Percentiles rank a stretch among this genome's conserved stretches.
Evolutionary conservation across 1,284 basidiomycete genomes (phyloP).

Genomic region (Austroboletus novae-zelandiae): DNA sequence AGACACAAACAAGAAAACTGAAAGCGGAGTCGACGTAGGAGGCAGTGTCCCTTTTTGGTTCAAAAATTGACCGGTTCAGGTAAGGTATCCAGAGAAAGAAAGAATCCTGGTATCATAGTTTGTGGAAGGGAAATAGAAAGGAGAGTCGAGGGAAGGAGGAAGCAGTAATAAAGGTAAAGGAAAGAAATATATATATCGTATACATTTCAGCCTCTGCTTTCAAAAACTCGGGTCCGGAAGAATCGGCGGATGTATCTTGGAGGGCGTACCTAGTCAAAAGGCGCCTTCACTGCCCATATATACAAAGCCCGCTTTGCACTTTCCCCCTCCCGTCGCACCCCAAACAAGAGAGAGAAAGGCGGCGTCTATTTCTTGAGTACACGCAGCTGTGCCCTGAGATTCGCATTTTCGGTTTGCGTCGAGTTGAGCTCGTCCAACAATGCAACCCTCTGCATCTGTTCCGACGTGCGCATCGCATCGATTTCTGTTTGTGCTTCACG

Average conservation of each 20-base stretch:
- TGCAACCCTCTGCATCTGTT: slow-evolving; percentile 68
- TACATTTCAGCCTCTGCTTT: neutral
- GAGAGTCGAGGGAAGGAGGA: neutral
- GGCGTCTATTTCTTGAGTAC: slow-evolving; percentile 41
- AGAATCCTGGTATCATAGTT: slow-evolving; percentile 2
- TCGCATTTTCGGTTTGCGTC: slow-evolving; percentile 74
- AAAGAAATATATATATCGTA: neutral
- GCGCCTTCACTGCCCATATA: neutral
- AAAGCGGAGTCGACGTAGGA: slow-evolving; percentile 2
- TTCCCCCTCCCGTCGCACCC: neutral
- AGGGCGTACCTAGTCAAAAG: neutral
- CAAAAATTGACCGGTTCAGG: slow-evolving; percentile 2
- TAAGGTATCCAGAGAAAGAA: slow-evolving; percentile 10
- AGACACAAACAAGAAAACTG: slow-evolving; percentile 2
- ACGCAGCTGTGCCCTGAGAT: slow-evolving; percentile 65
- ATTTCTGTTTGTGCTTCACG: slow-evolving; percentile 49
- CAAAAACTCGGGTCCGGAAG: neutral
- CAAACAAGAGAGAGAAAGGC: neutral
- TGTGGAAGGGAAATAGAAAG: neutral
- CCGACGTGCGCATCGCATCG: slow-evolving; percentile 57
- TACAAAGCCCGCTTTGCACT: neutral
- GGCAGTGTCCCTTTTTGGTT: neutral
- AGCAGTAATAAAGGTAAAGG: neutral
- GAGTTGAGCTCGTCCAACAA: slow-evolving; percentile 77
- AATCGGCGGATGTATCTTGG: neutral